A percentile compares a stretch with the other conserved stretches of the same genome.
phyloP scores from a whole-genome alignment of 2,329 filamentous ascomycete species.

The Neophaeococcomyces aloes region DNA sequence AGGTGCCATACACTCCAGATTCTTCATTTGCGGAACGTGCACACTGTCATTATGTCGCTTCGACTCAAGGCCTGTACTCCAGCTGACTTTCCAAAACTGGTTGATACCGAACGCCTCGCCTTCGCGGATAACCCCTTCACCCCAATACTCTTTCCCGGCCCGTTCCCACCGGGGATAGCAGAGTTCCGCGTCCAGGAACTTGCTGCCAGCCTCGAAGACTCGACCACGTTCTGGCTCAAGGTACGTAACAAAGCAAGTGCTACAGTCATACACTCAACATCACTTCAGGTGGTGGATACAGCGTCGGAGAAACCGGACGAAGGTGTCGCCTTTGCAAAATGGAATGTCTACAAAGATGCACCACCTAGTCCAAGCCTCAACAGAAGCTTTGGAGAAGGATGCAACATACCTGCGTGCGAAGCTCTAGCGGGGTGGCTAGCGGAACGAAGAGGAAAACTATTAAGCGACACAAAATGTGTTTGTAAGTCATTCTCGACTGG shows the following conservation, averaged over 20 bases:
- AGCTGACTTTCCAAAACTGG: constrained; percentile 11
- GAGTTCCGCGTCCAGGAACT: constrained; percentile 35
- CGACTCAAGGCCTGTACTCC: constrained; percentile 10
- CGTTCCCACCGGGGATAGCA: constrained; percentile 22
- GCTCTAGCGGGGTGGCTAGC: constrained; percentile 38
- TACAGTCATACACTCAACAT: no score
- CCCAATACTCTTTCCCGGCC: constrained; percentile 20
- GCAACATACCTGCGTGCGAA: constrained; percentile 37
- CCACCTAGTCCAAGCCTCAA: background rate
- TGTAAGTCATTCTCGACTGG: constrained; percentile 27
- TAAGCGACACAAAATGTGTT: constrained; percentile 32
- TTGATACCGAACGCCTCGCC: constrained; percentile 12
- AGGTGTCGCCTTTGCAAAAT: constrained; percentile 40
- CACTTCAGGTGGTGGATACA: constrained; percentile 31
- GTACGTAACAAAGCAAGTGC: background rate
- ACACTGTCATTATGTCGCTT: constrained; percentile 11
- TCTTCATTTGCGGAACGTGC: no score
- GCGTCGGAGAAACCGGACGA: constrained; percentile 26
- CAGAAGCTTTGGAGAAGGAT: constrained; percentile 30
- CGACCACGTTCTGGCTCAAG: constrained; percentile 39
- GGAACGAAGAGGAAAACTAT: constrained; percentile 33
- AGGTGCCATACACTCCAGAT: background rate
- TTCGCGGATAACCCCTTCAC: constrained; percentile 17
- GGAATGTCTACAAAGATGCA: constrained; percentile 30
- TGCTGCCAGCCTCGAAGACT: constrained; percentile 23